Conservation (phyloP, 768 basidiomycete genomes). For the Rhodosporidiobolus odoratus region DNA sequence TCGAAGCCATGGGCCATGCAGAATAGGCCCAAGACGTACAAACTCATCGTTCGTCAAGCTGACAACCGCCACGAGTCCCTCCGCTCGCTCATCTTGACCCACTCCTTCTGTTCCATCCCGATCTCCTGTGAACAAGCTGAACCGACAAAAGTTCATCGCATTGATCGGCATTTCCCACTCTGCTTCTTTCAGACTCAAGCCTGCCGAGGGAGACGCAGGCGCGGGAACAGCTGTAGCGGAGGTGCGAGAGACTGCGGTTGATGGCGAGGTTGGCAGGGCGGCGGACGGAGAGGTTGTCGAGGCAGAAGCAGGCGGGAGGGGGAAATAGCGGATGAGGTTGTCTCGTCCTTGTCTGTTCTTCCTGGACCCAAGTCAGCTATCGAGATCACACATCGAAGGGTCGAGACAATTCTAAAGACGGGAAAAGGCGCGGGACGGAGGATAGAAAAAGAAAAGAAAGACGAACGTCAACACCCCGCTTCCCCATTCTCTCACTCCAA, state of each 20-base stretch:
- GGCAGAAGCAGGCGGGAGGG: conserved; percentile 50
- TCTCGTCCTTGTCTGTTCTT: conserved; percentile 68
- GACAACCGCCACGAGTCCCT: conserved; percentile 69
- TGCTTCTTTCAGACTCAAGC: too few species aligned
- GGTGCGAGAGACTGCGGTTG: conserved; percentile 40
- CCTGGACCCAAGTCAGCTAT: not conserved
- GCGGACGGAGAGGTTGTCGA: conserved; percentile 34
- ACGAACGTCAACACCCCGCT: conserved; percentile 69
- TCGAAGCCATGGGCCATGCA: too few species aligned
- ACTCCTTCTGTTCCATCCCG: not conserved
- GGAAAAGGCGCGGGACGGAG: too few species aligned
- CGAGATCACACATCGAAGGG: not conserved
- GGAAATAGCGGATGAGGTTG: conserved; percentile 77
- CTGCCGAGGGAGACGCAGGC: too few species aligned
- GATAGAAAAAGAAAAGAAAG: not conserved
- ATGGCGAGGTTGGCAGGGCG: conserved; percentile 52
- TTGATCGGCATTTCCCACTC: conserved; percentile 86
- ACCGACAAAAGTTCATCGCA: conserved; percentile 86
- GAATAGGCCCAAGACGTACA: conserved; percentile 50
- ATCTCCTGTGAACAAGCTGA: conserved; percentile 57
- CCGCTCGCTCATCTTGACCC: conserved; percentile 7
- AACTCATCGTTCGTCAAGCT: conserved; percentile 82
- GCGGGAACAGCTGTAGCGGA: conserved; percentile 53
- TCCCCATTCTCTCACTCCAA: conserved; percentile 73
- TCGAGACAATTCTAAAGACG: too few species aligned